Evolutionary conservation across 352 stramenopile species (phyloP).

Genomic region (Globisporangium irregulare): DNA sequence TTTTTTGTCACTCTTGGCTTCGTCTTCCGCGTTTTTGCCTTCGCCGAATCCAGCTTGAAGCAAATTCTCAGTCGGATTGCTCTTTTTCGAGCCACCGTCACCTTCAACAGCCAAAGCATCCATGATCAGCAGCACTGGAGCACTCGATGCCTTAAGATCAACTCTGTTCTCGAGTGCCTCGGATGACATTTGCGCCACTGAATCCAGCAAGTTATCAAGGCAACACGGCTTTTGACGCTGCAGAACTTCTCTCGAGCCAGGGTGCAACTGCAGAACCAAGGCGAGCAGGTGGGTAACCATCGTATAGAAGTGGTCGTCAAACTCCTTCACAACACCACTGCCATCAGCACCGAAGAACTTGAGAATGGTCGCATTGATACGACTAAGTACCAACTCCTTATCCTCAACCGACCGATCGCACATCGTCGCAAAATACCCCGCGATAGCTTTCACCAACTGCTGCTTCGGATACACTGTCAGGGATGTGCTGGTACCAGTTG

Average conservation of each 20-base stretch:
- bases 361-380: conserved; percentile 49
- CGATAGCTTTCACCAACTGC: conserved; percentile 53
- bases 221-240: conserved; percentile 42
- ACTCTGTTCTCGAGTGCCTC: not conserved
- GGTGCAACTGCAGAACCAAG: conserved; percentile 63
- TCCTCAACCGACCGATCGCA: conserved; percentile 58
- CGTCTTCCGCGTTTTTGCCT: not conserved
- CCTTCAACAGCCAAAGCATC: conserved; percentile 41
- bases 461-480: conserved; percentile 37
- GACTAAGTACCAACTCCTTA: conserved; percentile 44
- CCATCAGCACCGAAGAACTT: conserved; percentile 32
- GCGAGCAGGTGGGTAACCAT: conserved; percentile 68
- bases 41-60: conserved; percentile 16
- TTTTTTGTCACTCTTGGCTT: conserved; percentile 14
- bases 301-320: conserved; percentile 34
- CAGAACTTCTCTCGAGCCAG: conserved; percentile 32
- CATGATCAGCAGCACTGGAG: conserved; percentile 61
- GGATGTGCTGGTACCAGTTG: not conserved
- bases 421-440: conserved; percentile 66
- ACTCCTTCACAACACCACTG: conserved; percentile 10
- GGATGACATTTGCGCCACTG: conserved; percentile 22
- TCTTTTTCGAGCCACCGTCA: not conserved
- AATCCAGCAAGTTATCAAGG: conserved; percentile 45
- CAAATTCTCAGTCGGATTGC: not conserved
- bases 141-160: conserved; percentile 34